These are phyloP conservation scores for Euphorbia peplus DNA, from an alignment of 345 rosid species.

Conservation along the genomic window DNA sequence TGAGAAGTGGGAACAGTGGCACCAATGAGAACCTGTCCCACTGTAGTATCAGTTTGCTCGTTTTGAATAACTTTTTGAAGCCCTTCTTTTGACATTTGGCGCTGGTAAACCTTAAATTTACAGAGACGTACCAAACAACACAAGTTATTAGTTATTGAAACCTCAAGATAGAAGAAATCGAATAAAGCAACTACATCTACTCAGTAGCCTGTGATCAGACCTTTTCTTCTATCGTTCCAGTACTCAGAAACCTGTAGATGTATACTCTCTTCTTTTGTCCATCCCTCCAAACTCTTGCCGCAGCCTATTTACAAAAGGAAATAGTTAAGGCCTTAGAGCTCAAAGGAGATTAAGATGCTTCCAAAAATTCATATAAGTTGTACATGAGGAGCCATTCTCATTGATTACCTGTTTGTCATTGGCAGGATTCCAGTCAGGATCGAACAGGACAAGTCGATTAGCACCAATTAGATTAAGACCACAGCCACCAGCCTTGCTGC, in stretches of 20 bases:
- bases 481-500: conserved; percentile 99
- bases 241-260: conserved; percentile 88
- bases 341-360: conserved; percentile 12
- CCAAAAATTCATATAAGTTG: not conserved
- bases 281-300: conserved; percentile 99
- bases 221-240: conserved; percentile 99
- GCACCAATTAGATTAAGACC: conserved; percentile 97
- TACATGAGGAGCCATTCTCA: not conserved
- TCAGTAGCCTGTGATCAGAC: conserved; percentile 31
- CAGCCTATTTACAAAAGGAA: conserved; percentile 57
- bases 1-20: conserved; percentile 14
- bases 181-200: not conserved
- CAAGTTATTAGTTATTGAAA: conserved; percentile 8
- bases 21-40: conserved; percentile 47
- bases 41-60: conserved; percentile 44
- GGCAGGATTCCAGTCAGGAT: conserved; percentile 99
- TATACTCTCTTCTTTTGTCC: conserved; percentile 98
- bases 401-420: conserved; percentile 90
- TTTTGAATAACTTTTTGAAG: conserved; percentile 91
- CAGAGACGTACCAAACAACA: not conserved
- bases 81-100: conserved; percentile 99
- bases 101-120: conserved; percentile 79
- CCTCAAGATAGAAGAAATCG: conserved; percentile 6
- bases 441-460: conserved; percentile 88
- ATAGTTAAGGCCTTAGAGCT: conserved; percentile 21